A percentile compares a stretch with the other conserved stretches of the same genome.
Conservation (phyloP, 106 monocot species). For the Dendrobium chrysotoxum region DNA sequence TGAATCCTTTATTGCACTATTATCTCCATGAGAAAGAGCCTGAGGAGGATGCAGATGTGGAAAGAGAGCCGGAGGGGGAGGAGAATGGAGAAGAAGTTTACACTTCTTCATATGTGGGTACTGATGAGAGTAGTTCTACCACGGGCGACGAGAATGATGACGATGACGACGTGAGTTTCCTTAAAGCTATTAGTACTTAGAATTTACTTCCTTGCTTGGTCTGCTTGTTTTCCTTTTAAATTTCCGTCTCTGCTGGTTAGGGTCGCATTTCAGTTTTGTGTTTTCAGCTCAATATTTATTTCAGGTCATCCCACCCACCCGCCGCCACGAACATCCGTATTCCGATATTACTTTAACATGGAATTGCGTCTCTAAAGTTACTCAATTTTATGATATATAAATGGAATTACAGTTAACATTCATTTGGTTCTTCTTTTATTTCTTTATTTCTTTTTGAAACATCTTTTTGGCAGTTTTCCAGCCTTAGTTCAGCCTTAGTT, state of each 20-base stretch:
- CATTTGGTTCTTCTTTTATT: no score
- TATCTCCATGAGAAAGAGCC: slow-evolving; percentile 47
- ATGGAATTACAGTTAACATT: no score
- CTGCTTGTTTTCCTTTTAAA: neutral
- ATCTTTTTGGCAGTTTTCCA: neutral
- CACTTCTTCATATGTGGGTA: neutral
- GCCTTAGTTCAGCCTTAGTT: neutral
- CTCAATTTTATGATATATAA: neutral
- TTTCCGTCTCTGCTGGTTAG: neutral
- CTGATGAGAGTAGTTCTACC: slow-evolving; percentile 3
- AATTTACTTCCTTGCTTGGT: neutral
- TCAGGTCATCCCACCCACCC: no score
- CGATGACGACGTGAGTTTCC: slow-evolving; percentile 6
- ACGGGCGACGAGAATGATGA: slow-evolving; percentile 9
- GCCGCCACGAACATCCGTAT: no score
- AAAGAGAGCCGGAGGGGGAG: slow-evolving; percentile 7
- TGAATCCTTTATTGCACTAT: slow-evolving; percentile 41
- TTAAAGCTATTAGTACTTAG: neutral
- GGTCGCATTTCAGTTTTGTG: neutral
- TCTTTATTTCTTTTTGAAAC: no score
- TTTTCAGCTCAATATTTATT: neutral
- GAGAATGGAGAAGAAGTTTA: slow-evolving; percentile 4
- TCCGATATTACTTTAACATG: neutral
- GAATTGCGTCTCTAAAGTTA: neutral
- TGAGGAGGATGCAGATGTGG: slow-evolving; percentile 4